Base-by-base conservation (phyloP, 2,329 filamentous ascomycete genomes). In the Lecanicillium sp. region DNA sequence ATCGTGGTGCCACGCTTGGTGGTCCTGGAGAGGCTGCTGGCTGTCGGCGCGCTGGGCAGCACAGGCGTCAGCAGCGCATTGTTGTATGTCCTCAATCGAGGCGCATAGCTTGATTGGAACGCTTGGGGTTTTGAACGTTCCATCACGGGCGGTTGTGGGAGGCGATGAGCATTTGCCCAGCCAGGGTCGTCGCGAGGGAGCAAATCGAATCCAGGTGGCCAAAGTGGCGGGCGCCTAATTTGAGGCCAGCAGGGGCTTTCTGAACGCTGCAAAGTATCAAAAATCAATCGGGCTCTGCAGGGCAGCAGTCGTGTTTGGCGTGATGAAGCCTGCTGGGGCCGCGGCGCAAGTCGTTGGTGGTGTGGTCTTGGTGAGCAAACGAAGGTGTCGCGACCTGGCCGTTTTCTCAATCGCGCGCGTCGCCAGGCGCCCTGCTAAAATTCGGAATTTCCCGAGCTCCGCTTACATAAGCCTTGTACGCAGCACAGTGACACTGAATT, bases 1-100 rank as follows among this genome's bases (percentile, higher is more conserved):
- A 90, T 86, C 25, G 87, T 92, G 2, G 92, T 97, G 42, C 92
- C 92, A 62, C 92, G 84, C 69, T 98, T 97, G 8, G 92, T 97
- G n/a, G 86, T 94, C 57, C 90, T 79, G 51, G 86, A 74, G 43
- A 76, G 67, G 29, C 82, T 77, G 17, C 79, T 81, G 3, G 77
- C 61, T n/a, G 77, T 73, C 41, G 71, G 69, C 49, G 81, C 39
- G 45, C 79, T 80, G 40, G 84, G 85, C 45, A 90, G 76, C 45
- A 92, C 80, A 27, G 90, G 89, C 17, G 86, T 87, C 45, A 96
- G 77, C 40, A 97, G 79, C 28, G 90, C 87, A 67, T 97, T 97
- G 60, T 84, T 86, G 68, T 94, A 96, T 47, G 81, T 78, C 58
- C 90, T 86, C 56, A 97, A 68, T 55, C 90, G 85, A 46, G 90